phyloP scores from a whole-genome alignment of 1,139 yeast genomes.

The Pichia sp. region DNA sequence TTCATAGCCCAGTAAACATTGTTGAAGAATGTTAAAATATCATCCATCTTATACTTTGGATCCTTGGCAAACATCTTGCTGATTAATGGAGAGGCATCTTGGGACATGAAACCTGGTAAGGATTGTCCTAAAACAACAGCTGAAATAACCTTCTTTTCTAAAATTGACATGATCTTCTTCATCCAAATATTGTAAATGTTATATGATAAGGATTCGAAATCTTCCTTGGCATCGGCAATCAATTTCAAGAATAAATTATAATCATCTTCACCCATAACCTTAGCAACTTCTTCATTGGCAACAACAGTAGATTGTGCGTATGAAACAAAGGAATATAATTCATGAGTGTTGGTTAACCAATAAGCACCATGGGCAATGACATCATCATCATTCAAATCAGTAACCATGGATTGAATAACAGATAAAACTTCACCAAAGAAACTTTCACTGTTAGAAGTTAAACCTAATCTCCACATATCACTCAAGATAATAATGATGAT shows the following conservation, averaged over 20 bases:
- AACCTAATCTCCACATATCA: conserved; percentile 98
- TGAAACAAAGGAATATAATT: conserved; percentile 89
- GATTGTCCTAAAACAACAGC: conserved; percentile 95
- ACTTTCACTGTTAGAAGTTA: conserved; percentile 88
- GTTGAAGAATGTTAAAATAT: conserved; percentile 85
- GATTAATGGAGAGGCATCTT: conserved; percentile 82
- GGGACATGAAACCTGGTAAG: conserved; percentile 93
- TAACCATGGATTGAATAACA: conserved; percentile 79
- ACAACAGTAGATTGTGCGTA: conserved; percentile 90
- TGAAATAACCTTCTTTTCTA: conserved; percentile 89
- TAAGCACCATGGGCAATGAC: conserved; percentile 93
- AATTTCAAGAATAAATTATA: conserved; percentile 87
- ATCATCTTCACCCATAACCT: conserved; percentile 88
- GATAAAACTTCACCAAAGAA: conserved; percentile 89
- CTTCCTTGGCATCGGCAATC: conserved; percentile 91
- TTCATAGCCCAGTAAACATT: conserved; percentile 93
- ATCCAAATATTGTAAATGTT: conserved; percentile 97
- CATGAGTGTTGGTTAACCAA: conserved; percentile 98
- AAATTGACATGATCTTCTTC: conserved; percentile 89
- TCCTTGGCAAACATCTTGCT: conserved; percentile 68
- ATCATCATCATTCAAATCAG: conserved; percentile 75
- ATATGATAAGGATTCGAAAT: conserved; percentile 88
- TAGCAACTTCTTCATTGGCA: conserved; percentile 74
- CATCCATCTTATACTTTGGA: conserved; percentile 91
- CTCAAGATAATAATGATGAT: conserved; percentile 87